Conservation (phyloP, 352 stramenopile genomes). For the Phytophthora aleatoria region DNA sequence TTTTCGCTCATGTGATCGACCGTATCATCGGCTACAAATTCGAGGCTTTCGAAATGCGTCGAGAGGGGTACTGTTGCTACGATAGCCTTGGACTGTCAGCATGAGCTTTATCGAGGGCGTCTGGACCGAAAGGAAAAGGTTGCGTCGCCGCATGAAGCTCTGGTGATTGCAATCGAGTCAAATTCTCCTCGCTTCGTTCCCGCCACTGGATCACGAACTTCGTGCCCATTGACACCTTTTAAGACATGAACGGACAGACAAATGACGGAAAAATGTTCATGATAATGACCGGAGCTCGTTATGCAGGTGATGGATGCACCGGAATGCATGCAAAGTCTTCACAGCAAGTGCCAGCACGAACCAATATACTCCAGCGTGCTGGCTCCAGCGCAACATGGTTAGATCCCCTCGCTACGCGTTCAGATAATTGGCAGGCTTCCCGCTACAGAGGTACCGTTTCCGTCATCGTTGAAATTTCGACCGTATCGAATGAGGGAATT, state of each 20-base stretch:
- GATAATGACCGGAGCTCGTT: no score
- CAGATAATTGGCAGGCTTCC: background rate
- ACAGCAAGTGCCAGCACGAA: background rate
- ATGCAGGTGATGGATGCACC: no score
- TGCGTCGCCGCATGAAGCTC: constrained; percentile 1
- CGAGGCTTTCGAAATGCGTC: constrained; percentile 1
- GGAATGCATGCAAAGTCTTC: no score
- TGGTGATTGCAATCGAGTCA: background rate
- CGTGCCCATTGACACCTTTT: no score
- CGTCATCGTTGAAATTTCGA: constrained; percentile 12
- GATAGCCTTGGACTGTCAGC: background rate
- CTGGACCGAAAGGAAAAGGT: constrained; percentile 1
- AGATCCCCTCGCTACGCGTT: background rate
- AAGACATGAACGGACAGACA: no score
- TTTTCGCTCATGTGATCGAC: no score
- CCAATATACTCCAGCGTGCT: constrained; percentile 2
- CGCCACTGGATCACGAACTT: no score
- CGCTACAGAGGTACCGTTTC: background rate
- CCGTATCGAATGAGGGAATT: constrained; percentile 11
- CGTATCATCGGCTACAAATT: no score
- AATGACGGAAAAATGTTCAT: no score
- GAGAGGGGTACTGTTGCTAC: background rate
- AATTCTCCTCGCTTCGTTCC: no score
- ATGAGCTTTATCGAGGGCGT: background rate
- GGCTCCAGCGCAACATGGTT: background rate